These are phyloP conservation scores for Pythium guiyangense DNA, from an alignment of 352 stramenopile species.

Conservation along the genomic window DNA sequence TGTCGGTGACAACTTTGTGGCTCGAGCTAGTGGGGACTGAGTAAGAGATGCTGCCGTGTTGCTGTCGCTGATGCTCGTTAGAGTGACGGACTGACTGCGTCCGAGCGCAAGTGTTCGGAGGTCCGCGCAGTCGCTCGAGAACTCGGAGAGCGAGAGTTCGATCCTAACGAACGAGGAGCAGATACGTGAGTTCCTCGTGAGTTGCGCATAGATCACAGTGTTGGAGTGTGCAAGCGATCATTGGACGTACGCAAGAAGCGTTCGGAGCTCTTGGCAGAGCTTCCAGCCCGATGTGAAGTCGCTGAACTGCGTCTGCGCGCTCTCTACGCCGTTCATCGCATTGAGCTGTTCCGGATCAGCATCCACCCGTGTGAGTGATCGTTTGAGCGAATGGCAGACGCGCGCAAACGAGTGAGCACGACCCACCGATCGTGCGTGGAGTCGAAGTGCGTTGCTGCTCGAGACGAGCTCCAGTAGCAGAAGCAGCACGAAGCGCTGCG, in stretches of 20 bases:
- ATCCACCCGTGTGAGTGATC: not conserved
- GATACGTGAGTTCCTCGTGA: not conserved
- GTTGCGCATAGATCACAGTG: not conserved
- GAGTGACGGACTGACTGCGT: not conserved
- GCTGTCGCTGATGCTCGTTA: not conserved
- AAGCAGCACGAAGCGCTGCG: slow-evolving; percentile 5
- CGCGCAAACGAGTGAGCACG: not conserved
- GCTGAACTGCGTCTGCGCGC: slow-evolving; percentile 29
- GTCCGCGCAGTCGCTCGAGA: slow-evolving; percentile 10
- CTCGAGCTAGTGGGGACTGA: no score
- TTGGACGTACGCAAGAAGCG: slow-evolving; percentile 12
- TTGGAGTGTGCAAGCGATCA: not conserved
- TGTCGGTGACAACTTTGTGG: slow-evolving; percentile 2
- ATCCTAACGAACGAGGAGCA: not conserved
- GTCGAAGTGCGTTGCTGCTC: slow-evolving; percentile 20
- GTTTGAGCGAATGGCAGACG: not conserved
- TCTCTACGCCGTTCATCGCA: slow-evolving; percentile 9
- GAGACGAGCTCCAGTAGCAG: slow-evolving; percentile 23
- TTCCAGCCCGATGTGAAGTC: slow-evolving; percentile 48
- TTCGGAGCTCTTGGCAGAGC: slow-evolving; percentile 24
- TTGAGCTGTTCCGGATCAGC: not conserved
- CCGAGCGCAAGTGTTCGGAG: slow-evolving; percentile 9
- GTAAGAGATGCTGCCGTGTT: no score
- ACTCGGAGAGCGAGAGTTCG: slow-evolving; percentile 12
- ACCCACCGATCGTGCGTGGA: slow-evolving; percentile 17